Conservation (phyloP, 2,329 filamentous ascomycete genomes). For the Colletotrichum sojae region DNA sequence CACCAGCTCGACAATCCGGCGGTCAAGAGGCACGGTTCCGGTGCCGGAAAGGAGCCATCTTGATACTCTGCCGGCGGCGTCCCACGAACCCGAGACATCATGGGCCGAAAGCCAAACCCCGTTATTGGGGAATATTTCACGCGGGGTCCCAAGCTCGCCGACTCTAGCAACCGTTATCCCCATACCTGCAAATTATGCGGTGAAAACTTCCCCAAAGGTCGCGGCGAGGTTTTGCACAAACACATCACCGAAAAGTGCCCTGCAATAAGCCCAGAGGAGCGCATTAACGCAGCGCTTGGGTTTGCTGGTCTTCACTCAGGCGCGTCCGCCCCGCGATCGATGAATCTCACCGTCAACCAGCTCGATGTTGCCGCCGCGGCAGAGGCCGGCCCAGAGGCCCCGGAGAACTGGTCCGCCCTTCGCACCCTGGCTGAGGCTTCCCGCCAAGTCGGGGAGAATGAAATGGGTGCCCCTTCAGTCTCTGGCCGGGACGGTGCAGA, state of each 20-base stretch:
- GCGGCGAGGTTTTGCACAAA: slow-evolving; percentile 84
- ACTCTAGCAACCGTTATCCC: slow-evolving; percentile 92
- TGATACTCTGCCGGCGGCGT: background rate
- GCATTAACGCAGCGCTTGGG: slow-evolving; percentile 73
- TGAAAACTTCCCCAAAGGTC: slow-evolving; percentile 90
- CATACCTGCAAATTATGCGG: slow-evolving; percentile 92
- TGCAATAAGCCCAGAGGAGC: slow-evolving; percentile 80
- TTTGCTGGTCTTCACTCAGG: slow-evolving; percentile 41
- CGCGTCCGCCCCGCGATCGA: slow-evolving; percentile 36
- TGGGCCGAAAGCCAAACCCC: slow-evolving; percentile 88
- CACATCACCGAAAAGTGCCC: slow-evolving; percentile 92
- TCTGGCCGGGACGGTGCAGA: slow-evolving; percentile 42
- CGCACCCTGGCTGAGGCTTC: slow-evolving; percentile 92
- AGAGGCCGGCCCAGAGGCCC: slow-evolving; percentile 43
- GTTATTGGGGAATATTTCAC: slow-evolving; percentile 91
- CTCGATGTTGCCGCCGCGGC: slow-evolving; percentile 34
- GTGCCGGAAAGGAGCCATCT: background rate
- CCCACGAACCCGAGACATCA: slow-evolving; percentile 53
- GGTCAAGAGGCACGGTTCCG: slow-evolving; percentile 12
- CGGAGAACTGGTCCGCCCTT: slow-evolving; percentile 81
- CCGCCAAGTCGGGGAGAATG: slow-evolving; percentile 72
- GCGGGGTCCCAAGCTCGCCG: slow-evolving; percentile 86
- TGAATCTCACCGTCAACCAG: slow-evolving; percentile 39
- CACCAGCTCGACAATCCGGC: slow-evolving; percentile 8
- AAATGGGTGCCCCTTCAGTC: slow-evolving; percentile 30